Percentiles rank a stretch among this genome's conserved stretches.
These are phyloP conservation scores for Jaenimonas drosophilae DNA, from an alignment of 208 protist species.

Conservation along the genomic window DNA sequence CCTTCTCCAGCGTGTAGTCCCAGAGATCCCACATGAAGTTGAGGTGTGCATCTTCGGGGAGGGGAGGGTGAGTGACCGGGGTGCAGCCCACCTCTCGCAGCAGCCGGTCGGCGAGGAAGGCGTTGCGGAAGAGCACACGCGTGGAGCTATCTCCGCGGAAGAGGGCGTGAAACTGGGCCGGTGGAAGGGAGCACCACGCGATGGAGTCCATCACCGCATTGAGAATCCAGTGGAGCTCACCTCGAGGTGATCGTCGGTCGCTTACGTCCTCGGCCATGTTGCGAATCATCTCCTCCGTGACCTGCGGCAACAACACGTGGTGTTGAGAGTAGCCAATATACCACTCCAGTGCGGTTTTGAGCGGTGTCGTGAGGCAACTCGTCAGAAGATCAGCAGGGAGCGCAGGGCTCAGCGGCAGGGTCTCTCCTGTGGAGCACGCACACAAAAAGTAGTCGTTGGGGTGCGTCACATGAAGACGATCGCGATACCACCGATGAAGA, in stretches of 20 bases:
- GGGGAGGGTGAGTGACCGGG: conserved; percentile 89
- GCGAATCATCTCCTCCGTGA: conserved; percentile 82
- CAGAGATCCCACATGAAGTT: conserved; percentile 95
- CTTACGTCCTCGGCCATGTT: conserved; percentile 48
- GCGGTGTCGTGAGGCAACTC: conserved; percentile 97
- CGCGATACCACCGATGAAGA: conserved; percentile 69
- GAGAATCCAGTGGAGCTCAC: conserved; percentile 99
- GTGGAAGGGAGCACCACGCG: conserved; percentile 94
- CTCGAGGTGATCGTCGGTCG: conserved; percentile 88
- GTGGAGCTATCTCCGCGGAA: conserved; percentile 95
- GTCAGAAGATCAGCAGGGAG: conserved; percentile 99
- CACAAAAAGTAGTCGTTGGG: conserved; percentile 94
- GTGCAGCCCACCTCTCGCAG: conserved; percentile 92
- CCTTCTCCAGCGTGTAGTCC: conserved; percentile 91
- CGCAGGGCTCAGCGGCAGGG: conserved; percentile 94
- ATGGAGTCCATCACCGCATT: conserved; percentile 98
- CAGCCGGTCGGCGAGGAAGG: conserved; percentile 96
- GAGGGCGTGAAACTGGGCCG: conserved; percentile 90
- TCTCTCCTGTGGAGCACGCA: conserved; percentile 91
- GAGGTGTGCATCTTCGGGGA: conserved; percentile 90
- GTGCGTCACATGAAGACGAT: conserved; percentile 43
- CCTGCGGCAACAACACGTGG: conserved; percentile 71
- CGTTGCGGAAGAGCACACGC: conserved; percentile 95
- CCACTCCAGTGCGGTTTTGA: conserved; percentile 94
- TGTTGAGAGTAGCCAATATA: conserved; percentile 79